These are phyloP conservation scores for Penstemon davidsonii DNA, from an alignment of 257 asterid species.

Conservation along the genomic window DNA sequence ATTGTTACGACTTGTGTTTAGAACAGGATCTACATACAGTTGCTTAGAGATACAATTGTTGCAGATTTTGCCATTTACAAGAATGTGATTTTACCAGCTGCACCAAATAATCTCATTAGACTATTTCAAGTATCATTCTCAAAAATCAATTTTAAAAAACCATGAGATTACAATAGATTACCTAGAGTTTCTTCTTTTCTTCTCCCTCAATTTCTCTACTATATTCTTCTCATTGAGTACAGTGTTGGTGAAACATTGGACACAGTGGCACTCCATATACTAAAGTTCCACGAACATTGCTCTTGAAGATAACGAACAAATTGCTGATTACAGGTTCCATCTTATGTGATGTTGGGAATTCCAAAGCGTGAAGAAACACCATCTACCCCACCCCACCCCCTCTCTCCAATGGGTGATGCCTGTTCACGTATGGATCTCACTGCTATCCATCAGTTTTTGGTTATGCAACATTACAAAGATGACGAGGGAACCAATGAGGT, in stretches of 20 bases:
- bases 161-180: not conserved
- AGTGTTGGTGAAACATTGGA: slow-evolving; percentile 5
- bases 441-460: slow-evolving; percentile 92
- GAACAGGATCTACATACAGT: too few relatives aligned
- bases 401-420: slow-evolving; percentile 94
- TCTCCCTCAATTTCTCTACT: not conserved
- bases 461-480: slow-evolving; percentile 83
- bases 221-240: not conserved
- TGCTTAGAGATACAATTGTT: too few relatives aligned
- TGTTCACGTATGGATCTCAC: slow-evolving; percentile 95
- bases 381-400: slow-evolving; percentile 82
- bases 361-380: slow-evolving; percentile 80
- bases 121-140: not conserved
- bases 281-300: slow-evolving; percentile 7
- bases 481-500: slow-evolving; percentile 97
- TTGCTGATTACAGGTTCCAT: slow-evolving; percentile 60
- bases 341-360: slow-evolving; percentile 88
- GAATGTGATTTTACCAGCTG: too few relatives aligned
- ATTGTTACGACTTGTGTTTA: too few relatives aligned
- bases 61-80: too few relatives aligned
- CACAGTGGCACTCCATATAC: slow-evolving; percentile 7
- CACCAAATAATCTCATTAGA: not conserved
- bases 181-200: not conserved
- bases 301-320: slow-evolving; percentile 17
- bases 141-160: not conserved